Evolutionary conservation across 345 rosid species (phyloP).

Genomic region (Excoecaria cochinchinensis): DNA sequence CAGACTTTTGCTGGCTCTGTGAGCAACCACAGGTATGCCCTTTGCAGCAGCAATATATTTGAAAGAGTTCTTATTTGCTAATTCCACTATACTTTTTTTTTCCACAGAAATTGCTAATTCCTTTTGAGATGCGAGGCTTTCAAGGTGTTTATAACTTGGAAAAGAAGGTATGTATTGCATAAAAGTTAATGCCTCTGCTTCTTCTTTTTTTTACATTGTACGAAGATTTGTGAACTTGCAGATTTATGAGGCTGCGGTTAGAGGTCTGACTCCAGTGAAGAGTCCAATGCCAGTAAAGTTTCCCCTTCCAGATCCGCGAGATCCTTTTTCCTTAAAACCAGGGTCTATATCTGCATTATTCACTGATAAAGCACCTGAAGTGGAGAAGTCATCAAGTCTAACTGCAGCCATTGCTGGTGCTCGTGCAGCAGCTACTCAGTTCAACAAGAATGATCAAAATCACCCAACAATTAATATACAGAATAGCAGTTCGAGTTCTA

Average conservation of each 20-base stretch:
- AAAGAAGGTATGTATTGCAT: constrained; percentile 56
- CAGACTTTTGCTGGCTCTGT: constrained; percentile 92
- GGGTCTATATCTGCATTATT: constrained; percentile 46
- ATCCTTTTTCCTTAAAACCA: constrained; percentile 73
- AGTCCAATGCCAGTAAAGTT: constrained; percentile 60
- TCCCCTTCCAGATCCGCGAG: constrained; percentile 65
- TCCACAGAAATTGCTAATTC: constrained; percentile 67
- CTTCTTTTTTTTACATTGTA: not conserved
- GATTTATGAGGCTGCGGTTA: constrained; percentile 69
- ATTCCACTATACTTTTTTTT: not conserved
- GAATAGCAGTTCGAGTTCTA: constrained; percentile 14
- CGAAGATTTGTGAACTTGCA: constrained; percentile 21
- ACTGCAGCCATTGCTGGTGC: constrained; percentile 83
- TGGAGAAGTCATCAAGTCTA: constrained; percentile 52
- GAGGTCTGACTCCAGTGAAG: constrained; percentile 66
- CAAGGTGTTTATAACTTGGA: constrained; percentile 91
- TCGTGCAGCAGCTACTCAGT: constrained; percentile 76
- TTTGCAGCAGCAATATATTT: constrained; percentile 10
- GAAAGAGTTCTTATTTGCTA: not conserved
- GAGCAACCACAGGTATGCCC: constrained; percentile 73
- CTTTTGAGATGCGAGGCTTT: constrained; percentile 94
- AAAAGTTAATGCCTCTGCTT: not conserved
- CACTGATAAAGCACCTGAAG: constrained; percentile 30
- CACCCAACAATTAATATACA: constrained; percentile 3
- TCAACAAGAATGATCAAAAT: constrained; percentile 51